A percentile compares a stretch with the other conserved stretches of the same genome.
phyloP scores from a whole-genome alignment of 805 yeast genomes.

The Cyberlindnera maclurae region DNA sequence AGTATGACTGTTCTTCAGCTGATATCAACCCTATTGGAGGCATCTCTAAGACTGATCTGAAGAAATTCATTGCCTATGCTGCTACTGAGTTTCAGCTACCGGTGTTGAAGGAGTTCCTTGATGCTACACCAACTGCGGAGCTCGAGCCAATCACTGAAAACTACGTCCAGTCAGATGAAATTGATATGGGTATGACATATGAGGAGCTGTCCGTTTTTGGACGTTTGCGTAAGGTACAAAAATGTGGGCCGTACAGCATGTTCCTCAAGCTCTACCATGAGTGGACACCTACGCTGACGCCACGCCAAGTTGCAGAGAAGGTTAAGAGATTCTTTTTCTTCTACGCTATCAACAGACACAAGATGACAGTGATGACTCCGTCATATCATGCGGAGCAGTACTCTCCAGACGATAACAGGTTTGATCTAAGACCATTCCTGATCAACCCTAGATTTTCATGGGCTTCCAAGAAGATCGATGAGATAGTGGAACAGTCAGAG shows the following conservation, averaged over 20 bases:
- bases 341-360: conserved; percentile 93
- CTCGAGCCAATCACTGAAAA: conserved; percentile 90
- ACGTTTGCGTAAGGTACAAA: conserved; percentile 79
- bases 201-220: conserved; percentile 92
- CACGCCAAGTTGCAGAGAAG: conserved; percentile 82
- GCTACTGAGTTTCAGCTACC: conserved; percentile 64
- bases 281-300: conserved; percentile 83
- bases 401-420: conserved; percentile 96
- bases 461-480: conserved; percentile 86
- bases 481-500: conserved; percentile 55
- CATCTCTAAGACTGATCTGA: conserved; percentile 88
- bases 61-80: conserved; percentile 79
- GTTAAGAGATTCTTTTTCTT: conserved; percentile 89
- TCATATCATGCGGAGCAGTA: conserved; percentile 96
- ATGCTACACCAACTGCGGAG: conserved; percentile 97
- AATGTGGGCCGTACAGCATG: conserved; percentile 96
- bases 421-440: conserved; percentile 92
- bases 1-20: conserved; percentile 95
- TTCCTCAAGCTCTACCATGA: conserved; percentile 82
- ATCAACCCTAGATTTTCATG: conserved; percentile 84
- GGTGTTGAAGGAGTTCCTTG: conserved; percentile 66
- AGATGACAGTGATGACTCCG: conserved; percentile 96
- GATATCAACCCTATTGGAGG: conserved; percentile 99
- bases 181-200: conserved; percentile 97
- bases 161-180: conserved; percentile 93